phyloP scores from a whole-genome alignment of 176 grass and related monocot genomes.

The Neostapfia colusana region DNA sequence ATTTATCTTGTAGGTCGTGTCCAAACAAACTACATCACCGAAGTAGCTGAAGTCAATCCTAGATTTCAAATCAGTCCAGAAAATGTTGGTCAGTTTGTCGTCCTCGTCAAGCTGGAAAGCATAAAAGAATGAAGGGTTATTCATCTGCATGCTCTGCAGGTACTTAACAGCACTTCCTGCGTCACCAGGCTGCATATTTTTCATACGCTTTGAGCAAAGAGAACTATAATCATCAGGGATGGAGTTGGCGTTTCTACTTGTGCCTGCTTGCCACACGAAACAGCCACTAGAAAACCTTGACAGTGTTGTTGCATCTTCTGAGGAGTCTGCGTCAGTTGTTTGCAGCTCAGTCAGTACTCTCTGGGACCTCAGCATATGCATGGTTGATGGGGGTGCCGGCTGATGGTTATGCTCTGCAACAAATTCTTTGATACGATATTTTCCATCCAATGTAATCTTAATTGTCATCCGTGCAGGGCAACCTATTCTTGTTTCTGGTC shows the following conservation, averaged over 20 bases:
- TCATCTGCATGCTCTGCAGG: conserved; percentile 77
- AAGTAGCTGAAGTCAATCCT: conserved; percentile 73
- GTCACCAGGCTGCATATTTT: conserved; percentile 79
- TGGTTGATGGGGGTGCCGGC: conserved; percentile 83
- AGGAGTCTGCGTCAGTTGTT: conserved; percentile 64
- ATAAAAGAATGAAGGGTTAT: conserved; percentile 74
- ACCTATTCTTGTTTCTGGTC: conserved; percentile 83
- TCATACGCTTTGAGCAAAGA: conserved; percentile 75
- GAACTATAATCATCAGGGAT: conserved; percentile 73
- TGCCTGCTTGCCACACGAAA: conserved; percentile 36
- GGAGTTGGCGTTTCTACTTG: conserved; percentile 43
- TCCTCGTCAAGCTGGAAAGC: conserved; percentile 85
- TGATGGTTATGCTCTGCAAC: conserved; percentile 83
- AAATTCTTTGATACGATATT: conserved; percentile 76
- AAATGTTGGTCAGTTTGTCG: conserved; percentile 87
- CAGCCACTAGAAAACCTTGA: conserved; percentile 53
- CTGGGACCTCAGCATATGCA: conserved; percentile 91
- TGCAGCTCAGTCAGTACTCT: conserved; percentile 76
- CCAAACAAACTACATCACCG: conserved; percentile 77
- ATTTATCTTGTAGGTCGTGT: conserved; percentile 80
- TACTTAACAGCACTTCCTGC: conserved; percentile 75
- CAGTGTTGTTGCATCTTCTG: conserved; percentile 64
- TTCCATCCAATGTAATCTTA: conserved; percentile 71
- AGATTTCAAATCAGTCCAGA: conserved; percentile 82
- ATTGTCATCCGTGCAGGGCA: conserved; percentile 79